Evolutionary conservation across 352 stramenopile species (phyloP).

Genomic region (Phytophthora fragariaefolia): DNA sequence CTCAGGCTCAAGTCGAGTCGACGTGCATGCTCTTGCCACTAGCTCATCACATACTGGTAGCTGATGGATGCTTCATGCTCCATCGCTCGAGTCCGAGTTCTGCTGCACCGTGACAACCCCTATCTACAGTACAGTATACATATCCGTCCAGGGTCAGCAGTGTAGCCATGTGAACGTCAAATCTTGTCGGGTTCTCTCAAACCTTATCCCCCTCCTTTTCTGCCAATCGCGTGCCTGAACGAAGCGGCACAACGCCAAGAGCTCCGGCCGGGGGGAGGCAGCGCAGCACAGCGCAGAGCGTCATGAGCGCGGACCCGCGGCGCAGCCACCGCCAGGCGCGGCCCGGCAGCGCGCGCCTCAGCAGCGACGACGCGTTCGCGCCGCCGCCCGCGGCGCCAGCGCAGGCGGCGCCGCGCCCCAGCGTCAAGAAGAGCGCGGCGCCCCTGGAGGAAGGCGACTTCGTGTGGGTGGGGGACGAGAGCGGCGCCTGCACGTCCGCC

Average conservation of each 20-base stretch:
- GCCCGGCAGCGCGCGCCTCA: slow-evolving; percentile 29
- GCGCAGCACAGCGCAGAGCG: neutral
- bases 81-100: too few species aligned
- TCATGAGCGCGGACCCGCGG: slow-evolving; percentile 40
- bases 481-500: slow-evolving; percentile 56
- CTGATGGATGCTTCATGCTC: too few species aligned
- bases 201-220: slow-evolving; percentile 9
- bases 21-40: too few species aligned
- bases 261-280: too few species aligned
- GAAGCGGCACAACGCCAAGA: slow-evolving; percentile 17
- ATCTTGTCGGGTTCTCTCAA: neutral
- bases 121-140: too few species aligned
- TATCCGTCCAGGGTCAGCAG: too few species aligned
- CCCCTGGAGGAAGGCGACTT: slow-evolving; percentile 68
- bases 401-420: neutral
- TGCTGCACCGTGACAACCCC: too few species aligned
- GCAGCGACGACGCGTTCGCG: slow-evolving; percentile 25
- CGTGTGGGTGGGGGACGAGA: slow-evolving; percentile 70
- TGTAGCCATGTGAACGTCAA: slow-evolving; percentile 2
- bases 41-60: too few species aligned
- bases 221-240: slow-evolving; percentile 8
- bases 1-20: too few species aligned
- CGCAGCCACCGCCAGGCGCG: slow-evolving; percentile 28
- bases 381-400: slow-evolving; percentile 12
- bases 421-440: slow-evolving; percentile 2